Evolutionary conservation across 495 filamentous ascomycete genomes (phyloP).

Genomic region (Thermothielavioides terrestris): DNA sequence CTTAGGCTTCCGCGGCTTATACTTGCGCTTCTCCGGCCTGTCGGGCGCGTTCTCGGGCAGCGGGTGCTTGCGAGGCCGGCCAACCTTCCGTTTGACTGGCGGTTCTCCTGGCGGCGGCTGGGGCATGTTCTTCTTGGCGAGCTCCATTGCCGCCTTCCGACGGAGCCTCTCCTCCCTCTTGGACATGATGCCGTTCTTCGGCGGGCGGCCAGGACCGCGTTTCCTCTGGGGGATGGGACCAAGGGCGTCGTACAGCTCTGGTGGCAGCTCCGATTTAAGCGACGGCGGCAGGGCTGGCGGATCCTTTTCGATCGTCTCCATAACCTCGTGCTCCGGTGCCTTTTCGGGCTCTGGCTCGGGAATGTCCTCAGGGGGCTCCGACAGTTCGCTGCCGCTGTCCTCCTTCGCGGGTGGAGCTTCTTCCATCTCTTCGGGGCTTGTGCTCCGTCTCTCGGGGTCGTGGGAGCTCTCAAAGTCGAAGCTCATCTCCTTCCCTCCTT

Average conservation of each 20-base stretch:
- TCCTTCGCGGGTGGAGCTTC: constrained; percentile 14
- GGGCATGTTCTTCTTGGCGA: constrained; percentile 39
- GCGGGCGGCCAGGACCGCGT: constrained; percentile 77
- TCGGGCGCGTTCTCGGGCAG: constrained; percentile 46
- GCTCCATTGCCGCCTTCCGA: constrained; percentile 51
- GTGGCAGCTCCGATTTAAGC: constrained; percentile 27
- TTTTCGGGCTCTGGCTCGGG: constrained; percentile 28
- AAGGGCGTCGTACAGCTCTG: constrained; percentile 22
- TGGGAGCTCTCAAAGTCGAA: constrained; percentile 56
- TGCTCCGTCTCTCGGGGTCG: constrained; percentile 42
- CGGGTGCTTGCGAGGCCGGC: constrained; percentile 46
- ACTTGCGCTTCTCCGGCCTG: constrained; percentile 67
- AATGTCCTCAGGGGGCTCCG: constrained; percentile 22
- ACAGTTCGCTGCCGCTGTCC: constrained; percentile 24
- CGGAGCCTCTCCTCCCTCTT: constrained; percentile 66
- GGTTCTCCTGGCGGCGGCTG: constrained; percentile 37
- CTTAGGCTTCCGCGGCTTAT: constrained; percentile 64
- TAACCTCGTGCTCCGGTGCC: constrained; percentile 31
- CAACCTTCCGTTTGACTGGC: constrained; percentile 52
- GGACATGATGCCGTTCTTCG: constrained; percentile 89
- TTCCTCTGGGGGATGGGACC: constrained; percentile 47
- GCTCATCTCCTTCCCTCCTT: constrained; percentile 52
- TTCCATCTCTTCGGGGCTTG: constrained; percentile 48
- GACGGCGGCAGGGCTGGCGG: constrained; percentile 28
- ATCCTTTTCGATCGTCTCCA: constrained; percentile 27